A percentile compares a stretch with the other conserved stretches of the same genome.
phyloP scores from a whole-genome alignment of 2,329 filamentous ascomycete genomes.

The Periconia macrospinosa region DNA sequence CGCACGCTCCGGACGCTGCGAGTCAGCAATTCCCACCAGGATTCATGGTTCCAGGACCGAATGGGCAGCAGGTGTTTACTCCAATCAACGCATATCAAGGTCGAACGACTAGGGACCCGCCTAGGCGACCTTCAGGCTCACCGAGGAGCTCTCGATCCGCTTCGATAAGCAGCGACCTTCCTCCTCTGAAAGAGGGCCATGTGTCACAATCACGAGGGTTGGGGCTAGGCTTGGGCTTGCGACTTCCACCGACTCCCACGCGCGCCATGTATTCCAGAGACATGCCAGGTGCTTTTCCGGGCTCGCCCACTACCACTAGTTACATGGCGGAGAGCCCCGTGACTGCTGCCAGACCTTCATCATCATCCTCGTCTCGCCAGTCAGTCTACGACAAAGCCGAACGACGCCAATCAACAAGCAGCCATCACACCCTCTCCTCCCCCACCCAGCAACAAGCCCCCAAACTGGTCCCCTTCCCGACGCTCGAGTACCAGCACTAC shows the following conservation, averaged over 20 bases:
- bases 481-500: conserved; percentile 25
- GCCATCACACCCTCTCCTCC: conserved; percentile 15
- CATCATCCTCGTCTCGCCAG: conserved; percentile 23
- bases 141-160: conserved; percentile 50
- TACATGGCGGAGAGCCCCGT: conserved; percentile 25
- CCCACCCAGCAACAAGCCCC: conserved; percentile 20
- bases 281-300: conserved; percentile 42
- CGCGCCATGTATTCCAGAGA: conserved; percentile 32
- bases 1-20: conserved; percentile 2
- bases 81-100: conserved; percentile 47
- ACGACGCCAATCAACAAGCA: conserved; percentile 11
- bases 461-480: conserved; percentile 31
- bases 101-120: conserved; percentile 40
- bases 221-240: not conserved
- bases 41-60: conserved; percentile 52
- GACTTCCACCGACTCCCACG: conserved; percentile 30
- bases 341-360: conserved; percentile 15
- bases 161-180: conserved; percentile 34
- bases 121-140: conserved; percentile 34
- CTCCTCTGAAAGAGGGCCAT: conserved; percentile 6
- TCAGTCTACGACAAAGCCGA: conserved; percentile 16
- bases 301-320: conserved; percentile 22
- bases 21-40: conserved; percentile 43
- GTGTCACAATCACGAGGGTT: not conserved
- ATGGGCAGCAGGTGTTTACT: conserved; percentile 50